A percentile compares a stretch with the other conserved stretches of the same genome.
phyloP scores from a whole-genome alignment of 345 rosid species.

The Citrus inodora region DNA sequence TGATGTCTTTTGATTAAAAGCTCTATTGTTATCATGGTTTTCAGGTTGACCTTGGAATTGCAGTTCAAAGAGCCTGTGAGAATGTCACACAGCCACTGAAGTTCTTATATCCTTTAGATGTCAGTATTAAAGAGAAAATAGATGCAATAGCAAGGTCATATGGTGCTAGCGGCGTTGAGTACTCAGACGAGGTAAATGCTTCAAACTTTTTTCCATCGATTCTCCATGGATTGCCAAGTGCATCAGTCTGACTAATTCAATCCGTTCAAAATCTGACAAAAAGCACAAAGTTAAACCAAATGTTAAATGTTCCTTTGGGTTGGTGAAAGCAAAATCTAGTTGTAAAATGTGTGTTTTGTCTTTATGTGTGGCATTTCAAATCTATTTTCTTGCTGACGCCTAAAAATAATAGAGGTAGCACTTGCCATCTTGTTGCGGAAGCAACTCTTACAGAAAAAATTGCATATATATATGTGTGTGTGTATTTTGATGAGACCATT shows the following conservation, averaged over 20 bases:
- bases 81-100: conserved; percentile 60
- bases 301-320: neutral
- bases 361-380: neutral
- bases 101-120: conserved; percentile 78
- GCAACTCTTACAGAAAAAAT: neutral
- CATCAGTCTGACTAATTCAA: neutral
- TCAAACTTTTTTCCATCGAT: neutral
- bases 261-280: neutral
- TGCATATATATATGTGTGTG: no score
- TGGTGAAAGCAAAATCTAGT: neutral
- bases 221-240: neutral
- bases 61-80: conserved; percentile 87
- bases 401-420: neutral
- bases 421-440: neutral
- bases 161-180: conserved; percentile 91
- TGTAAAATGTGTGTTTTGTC: neutral
- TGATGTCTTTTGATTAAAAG: neutral
- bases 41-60: conserved; percentile 94
- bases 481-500: neutral
- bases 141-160: conserved; percentile 91
- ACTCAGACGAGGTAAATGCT: conserved; percentile 79
- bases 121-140: conserved; percentile 79
- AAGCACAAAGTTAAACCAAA: neutral
- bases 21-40: conserved; percentile 4
- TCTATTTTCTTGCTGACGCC: neutral